Evolutionary conservation across 1,284 basidiomycete genomes (phyloP), one percentile per base, ranked within the genome.

Genomic region (Cystobasidium pallidum): DNA sequence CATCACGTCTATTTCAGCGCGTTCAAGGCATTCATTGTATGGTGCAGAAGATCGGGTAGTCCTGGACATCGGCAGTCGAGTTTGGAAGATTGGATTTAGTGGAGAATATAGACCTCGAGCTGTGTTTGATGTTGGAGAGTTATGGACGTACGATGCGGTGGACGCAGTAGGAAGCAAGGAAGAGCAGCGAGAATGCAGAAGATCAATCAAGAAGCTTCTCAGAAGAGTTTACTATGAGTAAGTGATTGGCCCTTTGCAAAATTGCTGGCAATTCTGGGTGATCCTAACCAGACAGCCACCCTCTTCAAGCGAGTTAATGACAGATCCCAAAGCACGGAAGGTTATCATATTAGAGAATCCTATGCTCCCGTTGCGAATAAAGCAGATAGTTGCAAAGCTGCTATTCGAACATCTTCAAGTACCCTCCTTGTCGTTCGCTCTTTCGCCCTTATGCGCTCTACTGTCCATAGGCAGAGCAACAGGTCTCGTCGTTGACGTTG

Each of bases 301-400:
- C 36, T 21, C n/a, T 45, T 52, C 39, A 47, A 24, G 93, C 78
- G 90, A 92, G 70, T 85, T 99, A 55, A 85, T 97, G 80, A 90
- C 91, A 74, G 96, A 98, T 79, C 90, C 94, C 0, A 95, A 93
- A 80, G 88, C 91, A 41, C 87, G 95, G 61, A 96, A 95, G 80
- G 89, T 99, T 70, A 91, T 98, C 62, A 79, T 99, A 30, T 84
- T 95, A 6, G 94, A 98, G 81, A 90, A 92, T 79, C 91, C 95
- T 0, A 83, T 96, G 59, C 83, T 96, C 13, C 91, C 94, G 0
- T 82, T 91, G 1, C 86, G 89, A 74, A 88, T 97, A 79, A 96
- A 96, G 81, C 91, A 94, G 58, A 87, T 88, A 75, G 86, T 99
- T 59, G 91, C 92, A 4, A 86, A 88, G 62, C 87, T 92, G 49